Conservation (phyloP, 2,329 filamentous ascomycete species). For the Aspergillus flavus region DNA sequence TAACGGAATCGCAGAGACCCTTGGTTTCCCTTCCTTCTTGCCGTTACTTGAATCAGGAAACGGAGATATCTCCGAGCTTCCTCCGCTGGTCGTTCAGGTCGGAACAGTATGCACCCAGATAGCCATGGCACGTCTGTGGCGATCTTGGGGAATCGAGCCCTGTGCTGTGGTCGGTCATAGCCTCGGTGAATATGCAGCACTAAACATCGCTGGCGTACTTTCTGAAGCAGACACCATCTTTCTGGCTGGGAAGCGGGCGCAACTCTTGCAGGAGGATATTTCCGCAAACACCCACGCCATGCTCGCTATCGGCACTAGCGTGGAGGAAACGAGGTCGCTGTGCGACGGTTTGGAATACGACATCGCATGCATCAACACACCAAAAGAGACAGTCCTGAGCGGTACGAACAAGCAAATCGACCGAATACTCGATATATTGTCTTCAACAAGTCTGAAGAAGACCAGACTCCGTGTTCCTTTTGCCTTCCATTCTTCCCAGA, state of each 20-base stretch:
- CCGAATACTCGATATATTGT: constrained; percentile 36
- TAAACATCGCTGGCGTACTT: constrained; percentile 40
- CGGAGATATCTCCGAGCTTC: constrained; percentile 33
- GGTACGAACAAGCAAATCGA: constrained; percentile 42
- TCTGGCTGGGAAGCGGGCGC: constrained; percentile 46
- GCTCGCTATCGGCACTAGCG: constrained; percentile 44
- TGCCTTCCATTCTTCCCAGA: constrained; percentile 51
- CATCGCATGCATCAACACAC: constrained; percentile 48
- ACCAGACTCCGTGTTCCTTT: constrained; percentile 49
- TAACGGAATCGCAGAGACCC: constrained; percentile 34
- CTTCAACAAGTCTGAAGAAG: constrained; percentile 41
- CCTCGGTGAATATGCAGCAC: constrained; percentile 44
- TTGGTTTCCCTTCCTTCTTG: constrained; percentile 41
- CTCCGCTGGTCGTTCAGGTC: constrained; percentile 35
- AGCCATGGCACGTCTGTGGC: constrained; percentile 40
- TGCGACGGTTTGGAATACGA: constrained; percentile 34
- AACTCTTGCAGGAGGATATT: constrained; percentile 43
- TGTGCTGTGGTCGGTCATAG: constrained; percentile 48
- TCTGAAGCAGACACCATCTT: constrained; percentile 53
- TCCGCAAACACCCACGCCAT: constrained; percentile 44
- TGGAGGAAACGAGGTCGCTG: constrained; percentile 59
- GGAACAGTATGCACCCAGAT: constrained; percentile 45
- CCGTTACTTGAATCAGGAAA: constrained; percentile 36
- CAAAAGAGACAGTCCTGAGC: constrained; percentile 48
- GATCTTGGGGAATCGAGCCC: constrained; percentile 39